Base-by-base conservation (phyloP, 2,329 filamentous ascomycete genomes). In the Dactylellina parvicollis region DNA sequence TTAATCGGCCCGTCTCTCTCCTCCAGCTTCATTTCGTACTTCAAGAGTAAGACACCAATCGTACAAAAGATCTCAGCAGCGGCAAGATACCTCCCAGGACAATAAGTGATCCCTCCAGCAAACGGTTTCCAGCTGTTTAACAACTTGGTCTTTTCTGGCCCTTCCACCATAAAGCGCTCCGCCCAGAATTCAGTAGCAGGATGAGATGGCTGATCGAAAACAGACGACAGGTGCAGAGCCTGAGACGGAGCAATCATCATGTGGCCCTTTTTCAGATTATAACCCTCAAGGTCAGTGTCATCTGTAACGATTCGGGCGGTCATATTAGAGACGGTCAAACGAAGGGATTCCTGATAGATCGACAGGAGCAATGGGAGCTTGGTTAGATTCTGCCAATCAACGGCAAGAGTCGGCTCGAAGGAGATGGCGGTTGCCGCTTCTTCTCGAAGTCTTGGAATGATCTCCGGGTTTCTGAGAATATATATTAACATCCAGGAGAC, bases 71-170 rank as follows among this genome's bases (percentile, higher is more conserved):
- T 44, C 32, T 71, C 66, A 1, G 56, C 47, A 20, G 47, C 30
- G 2, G 57, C 57, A 14, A 71, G n/a, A 42, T 56, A 71, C 18
- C 66, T 47, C 1, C 66, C 66, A 57, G 66, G 47, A 20, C 66
- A 71, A 18, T 71, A 62, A 18, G 57, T 47, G 14, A 38, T 57
- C 1, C 66, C 66, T 14, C 66, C 66, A 34, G 66, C 66, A 14
- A 71, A 71, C 22, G 66, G 66, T 28, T 28, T 56, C 66, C 66
- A 71, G 66, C 66, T 71, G 42, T 62, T 71, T 34, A 71, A 12
- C 24, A 71, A 14, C 42, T 71, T 71, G 9, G 30, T 22, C 14
- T 50, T 62, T n/a, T 71, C 66, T 0, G 42, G 16, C 12, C 55
- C 66, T 22, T 62, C 66, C 14, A 57, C 56, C 46, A 71, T 47